Base-by-base conservation (phyloP, 345 rosid species). In the Hypericum androsaemum region DNA sequence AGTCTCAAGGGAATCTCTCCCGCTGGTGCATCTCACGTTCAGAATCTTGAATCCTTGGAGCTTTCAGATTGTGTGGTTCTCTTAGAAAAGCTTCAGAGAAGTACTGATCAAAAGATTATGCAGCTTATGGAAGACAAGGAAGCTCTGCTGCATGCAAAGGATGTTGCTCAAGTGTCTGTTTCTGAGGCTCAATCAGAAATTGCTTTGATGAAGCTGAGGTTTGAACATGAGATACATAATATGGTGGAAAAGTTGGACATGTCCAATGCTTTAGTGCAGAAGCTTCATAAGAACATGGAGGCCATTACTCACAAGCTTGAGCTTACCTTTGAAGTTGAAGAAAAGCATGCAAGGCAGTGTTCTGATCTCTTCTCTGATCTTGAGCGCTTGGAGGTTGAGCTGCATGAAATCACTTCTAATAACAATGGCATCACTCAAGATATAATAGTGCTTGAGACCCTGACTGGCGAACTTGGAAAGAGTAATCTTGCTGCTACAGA, bases 261-360 rank as follows among this genome's bases (percentile, higher is more conserved):
- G 41, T 82, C 85, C 56, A 68, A 63, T 70, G 56, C 67, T 28
- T 48, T 68, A 56, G 56, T 72, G 52, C 72, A 77, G 68, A 84
- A 78, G 66, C 86, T 84, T 69, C 89, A 83, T 71, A 69, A 57
- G 63, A 68, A 75, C 63, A 54, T 75, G 44, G 96, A 87, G 61
- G 66, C 70, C 62, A 44, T 84, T 59, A 70, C 77, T 56, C 71
- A 68, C 48, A 79, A 61, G 68, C 66, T 80, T 64, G 63, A 70
- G 65, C 63, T 50, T 49, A 66, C 78, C 65, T 65, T 77, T 49
- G 84, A 76, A 70, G 61, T 73, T 44, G 95, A 81, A 62, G 86
- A 78, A 56, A 71, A 50, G 48, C 53, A 66, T 64, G 69, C 68
- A 55, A 73, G 70, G 65, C 61, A 51, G 63, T 79, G 73, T 60